A percentile compares a stretch with the other conserved stretches of the same genome.
Conservation (phyloP, 352 stramenopile genomes). For the Globisporangium emineosum region DNA sequence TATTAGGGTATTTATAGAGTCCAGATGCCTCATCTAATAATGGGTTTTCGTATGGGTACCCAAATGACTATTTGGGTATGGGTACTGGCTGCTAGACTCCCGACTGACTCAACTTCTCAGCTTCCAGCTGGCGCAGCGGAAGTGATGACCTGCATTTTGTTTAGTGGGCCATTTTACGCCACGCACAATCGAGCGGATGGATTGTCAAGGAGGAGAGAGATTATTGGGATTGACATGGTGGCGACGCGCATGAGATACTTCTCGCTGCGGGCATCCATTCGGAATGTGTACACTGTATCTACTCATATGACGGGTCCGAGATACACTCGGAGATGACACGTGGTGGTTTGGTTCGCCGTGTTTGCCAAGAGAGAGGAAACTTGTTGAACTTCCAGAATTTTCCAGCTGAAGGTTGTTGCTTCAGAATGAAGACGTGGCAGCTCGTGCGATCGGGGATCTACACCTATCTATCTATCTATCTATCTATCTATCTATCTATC, state of each 20-base stretch:
- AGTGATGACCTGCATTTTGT: background rate
- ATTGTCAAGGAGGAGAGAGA: background rate
- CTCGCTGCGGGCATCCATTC: constrained; percentile 4
- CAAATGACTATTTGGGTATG: too few relatives aligned
- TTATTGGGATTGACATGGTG: background rate
- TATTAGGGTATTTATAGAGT: too few relatives aligned
- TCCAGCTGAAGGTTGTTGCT: background rate
- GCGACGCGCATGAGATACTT: background rate
- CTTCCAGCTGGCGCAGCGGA: constrained; percentile 3
- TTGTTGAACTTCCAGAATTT: constrained; percentile 1
- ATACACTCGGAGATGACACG: constrained; percentile 2
- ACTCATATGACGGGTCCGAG: background rate
- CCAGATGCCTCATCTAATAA: too few relatives aligned
- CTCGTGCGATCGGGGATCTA: background rate
- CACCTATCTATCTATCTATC: too few relatives aligned
- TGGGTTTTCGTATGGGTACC: too few relatives aligned
- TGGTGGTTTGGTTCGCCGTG: background rate
- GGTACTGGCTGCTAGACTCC: too few relatives aligned
- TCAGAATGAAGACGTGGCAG: background rate
- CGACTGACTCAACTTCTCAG: background rate
- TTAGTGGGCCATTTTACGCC: background rate
- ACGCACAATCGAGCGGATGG: background rate
- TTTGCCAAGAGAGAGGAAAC: background rate
- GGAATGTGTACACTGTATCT: constrained; percentile 6
- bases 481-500: too few relatives aligned